These are phyloP conservation scores for Aphanomyces cochlioides DNA, from an alignment of 352 stramenopile genomes.

Conservation along the genomic window DNA sequence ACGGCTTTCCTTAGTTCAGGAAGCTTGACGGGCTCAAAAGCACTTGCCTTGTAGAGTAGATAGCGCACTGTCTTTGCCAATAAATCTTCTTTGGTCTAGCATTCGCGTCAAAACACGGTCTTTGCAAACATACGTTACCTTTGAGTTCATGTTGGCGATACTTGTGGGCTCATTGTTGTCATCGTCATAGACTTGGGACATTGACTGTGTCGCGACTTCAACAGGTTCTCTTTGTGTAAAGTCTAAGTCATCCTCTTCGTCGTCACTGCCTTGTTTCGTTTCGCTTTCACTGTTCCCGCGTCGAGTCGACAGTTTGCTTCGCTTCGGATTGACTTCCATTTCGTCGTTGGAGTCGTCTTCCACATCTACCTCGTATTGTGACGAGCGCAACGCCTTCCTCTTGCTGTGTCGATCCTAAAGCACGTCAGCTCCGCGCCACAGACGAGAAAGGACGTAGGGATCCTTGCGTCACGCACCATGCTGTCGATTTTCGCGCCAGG, in stretches of 20 bases:
- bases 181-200: conserved; percentile 43
- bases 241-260: conserved; percentile 52
- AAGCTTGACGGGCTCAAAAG: conserved; percentile 77
- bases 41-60: conserved; percentile 77
- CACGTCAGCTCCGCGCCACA: neutral
- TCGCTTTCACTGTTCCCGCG: neutral
- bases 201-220: conserved; percentile 35
- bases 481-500: conserved; percentile 13
- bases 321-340: conserved; percentile 15
- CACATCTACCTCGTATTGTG: neutral
- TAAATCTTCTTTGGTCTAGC: conserved; percentile 61
- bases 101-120: neutral
- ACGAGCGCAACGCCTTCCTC: neutral
- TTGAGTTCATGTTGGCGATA: conserved; percentile 27
- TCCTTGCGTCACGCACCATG: neutral
- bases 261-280: conserved; percentile 36
- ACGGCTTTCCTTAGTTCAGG: conserved; percentile 80
- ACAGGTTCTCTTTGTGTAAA: conserved; percentile 74
- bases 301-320: neutral
- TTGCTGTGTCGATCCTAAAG: conserved; percentile 2
- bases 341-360: conserved; percentile 14
- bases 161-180: conserved; percentile 33
- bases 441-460: neutral
- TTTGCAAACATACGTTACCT: conserved; percentile 20
- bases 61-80: conserved; percentile 75